Evolutionary conservation across 2,329 filamentous ascomycete genomes (phyloP).

Genomic region (Penicillium janthinellum): DNA sequence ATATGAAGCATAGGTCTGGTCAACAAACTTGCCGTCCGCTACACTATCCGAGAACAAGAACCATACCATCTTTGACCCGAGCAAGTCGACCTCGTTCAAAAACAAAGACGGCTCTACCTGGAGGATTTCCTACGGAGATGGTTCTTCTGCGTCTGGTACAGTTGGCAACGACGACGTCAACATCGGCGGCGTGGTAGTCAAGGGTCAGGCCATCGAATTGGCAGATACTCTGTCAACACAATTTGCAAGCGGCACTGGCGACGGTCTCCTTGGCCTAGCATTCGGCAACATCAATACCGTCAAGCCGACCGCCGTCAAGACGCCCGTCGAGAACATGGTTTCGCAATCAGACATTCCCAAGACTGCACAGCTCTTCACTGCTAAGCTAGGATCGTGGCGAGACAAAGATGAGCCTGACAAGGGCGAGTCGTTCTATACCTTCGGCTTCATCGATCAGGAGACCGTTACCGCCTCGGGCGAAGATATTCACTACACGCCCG

Average conservation of each 20-base stretch:
- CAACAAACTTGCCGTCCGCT: slow-evolving; percentile 51
- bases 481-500: slow-evolving; percentile 60
- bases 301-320: slow-evolving; percentile 55
- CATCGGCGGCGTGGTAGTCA: slow-evolving; percentile 63
- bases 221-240: slow-evolving; percentile 61
- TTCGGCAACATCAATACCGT: slow-evolving; percentile 68
- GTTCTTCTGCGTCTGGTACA: slow-evolving; percentile 64
- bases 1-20: slow-evolving; percentile 52
- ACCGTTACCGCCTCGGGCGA: slow-evolving; percentile 57
- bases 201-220: slow-evolving; percentile 66
- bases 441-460: slow-evolving; percentile 70
- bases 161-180: slow-evolving; percentile 66
- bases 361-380: slow-evolving; percentile 63
- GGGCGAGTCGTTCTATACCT: slow-evolving; percentile 68
- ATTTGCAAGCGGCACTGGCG: slow-evolving; percentile 59
- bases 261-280: slow-evolving; percentile 69
- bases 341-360: slow-evolving; percentile 56
- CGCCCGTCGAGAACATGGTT: slow-evolving; percentile 72
- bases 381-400: slow-evolving; percentile 60
- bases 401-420: slow-evolving; percentile 49
- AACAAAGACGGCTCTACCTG: slow-evolving; percentile 54
- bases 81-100: slow-evolving; percentile 64
- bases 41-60: slow-evolving; percentile 36
- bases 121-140: slow-evolving; percentile 70
- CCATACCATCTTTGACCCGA: slow-evolving; percentile 62